Evolutionary conservation across 2,329 filamentous ascomycete species (phyloP), one percentile per base, ranked within the genome.

Genomic region (Dactylellina leptospora): DNA sequence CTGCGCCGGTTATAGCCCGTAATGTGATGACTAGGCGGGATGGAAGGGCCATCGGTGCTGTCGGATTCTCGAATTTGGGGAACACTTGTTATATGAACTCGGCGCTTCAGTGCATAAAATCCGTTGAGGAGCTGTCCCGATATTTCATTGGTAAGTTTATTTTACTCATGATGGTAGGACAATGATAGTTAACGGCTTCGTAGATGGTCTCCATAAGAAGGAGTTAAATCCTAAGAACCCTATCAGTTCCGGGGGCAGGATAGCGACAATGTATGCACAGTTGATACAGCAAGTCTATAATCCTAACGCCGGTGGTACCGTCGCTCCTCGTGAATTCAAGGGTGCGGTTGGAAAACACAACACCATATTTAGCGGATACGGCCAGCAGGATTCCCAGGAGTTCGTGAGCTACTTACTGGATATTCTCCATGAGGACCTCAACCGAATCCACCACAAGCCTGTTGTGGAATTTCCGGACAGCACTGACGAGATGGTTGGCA

Each of bases 81-180:
- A 99, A 99, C 78, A 97, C 95, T 0, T 99, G 95, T 81, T 99
- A 99, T 81, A 97, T 97, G 93, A 97, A 97, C 80, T 96, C 93
- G 20, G 95, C 95, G 8, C 83, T 97, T 60, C 95, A 99, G 79
- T 99, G 95, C 79, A 87, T 99, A 55, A 88, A 93, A 54, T 96
- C 91, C 76, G 92, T 97, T 0, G 91, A 96, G 78, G 95, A 99
- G 80, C 82, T 99, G 74, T 93, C 92, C 3, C 88, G 92, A 77
- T 99, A 96, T 80, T 97, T 99, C 80, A 80, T 97, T 53, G 84
- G 80, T 77, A 78, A 80, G 83, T 36, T 47, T 38, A 54, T 10
- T 4, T 20, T 5, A 22, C 13, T 2, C 13, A n/a, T 20, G 22
- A 38, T 33, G n/a, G 13, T 44, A 40, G 9, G 11, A 47, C 47